These are phyloP conservation scores for Flaveria brownii DNA, from an alignment of 129 eudicot species.

Conservation along the genomic window DNA sequence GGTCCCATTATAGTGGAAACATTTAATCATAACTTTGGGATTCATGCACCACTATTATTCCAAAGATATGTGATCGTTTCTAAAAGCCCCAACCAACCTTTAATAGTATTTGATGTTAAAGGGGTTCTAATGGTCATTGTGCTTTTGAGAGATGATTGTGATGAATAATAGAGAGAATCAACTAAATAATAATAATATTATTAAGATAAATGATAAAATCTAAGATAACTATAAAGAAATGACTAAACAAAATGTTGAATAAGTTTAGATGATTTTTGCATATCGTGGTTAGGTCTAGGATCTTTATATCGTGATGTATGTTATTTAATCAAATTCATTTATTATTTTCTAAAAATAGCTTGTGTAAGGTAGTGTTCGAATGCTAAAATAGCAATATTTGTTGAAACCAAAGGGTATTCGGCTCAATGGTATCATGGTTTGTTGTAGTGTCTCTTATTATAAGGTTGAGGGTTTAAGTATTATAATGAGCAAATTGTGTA, in stretches of 20 bases:
- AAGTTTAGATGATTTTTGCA: too few relatives aligned
- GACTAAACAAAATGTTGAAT: background rate
- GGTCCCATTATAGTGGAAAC: constrained; percentile 32
- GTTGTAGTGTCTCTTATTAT: too few relatives aligned
- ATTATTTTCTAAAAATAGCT: too few relatives aligned
- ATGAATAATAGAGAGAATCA: background rate
- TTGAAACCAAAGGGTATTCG: too few relatives aligned
- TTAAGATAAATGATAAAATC: background rate
- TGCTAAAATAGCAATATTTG: too few relatives aligned
- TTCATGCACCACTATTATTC: constrained; percentile 19
- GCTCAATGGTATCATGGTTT: too few relatives aligned
- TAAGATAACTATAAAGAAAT: background rate
- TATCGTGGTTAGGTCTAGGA: background rate
- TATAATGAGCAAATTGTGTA: too few relatives aligned
- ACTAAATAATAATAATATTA: background rate
- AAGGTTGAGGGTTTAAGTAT: too few relatives aligned
- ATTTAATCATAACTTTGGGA: constrained; percentile 25
- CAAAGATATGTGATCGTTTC: constrained; percentile 2
- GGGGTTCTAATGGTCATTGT: constrained; percentile 7
- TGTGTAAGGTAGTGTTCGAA: background rate
- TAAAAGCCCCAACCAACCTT: constrained; percentile 5
- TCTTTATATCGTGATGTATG: too few relatives aligned
- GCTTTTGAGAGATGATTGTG: background rate
- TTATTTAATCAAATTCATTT: too few relatives aligned
- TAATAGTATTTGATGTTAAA: constrained; percentile 17